These are phyloP conservation scores for Tuber melanosporum DNA, from an alignment of 495 filamentous ascomycete genomes.

Conservation along the genomic window DNA sequence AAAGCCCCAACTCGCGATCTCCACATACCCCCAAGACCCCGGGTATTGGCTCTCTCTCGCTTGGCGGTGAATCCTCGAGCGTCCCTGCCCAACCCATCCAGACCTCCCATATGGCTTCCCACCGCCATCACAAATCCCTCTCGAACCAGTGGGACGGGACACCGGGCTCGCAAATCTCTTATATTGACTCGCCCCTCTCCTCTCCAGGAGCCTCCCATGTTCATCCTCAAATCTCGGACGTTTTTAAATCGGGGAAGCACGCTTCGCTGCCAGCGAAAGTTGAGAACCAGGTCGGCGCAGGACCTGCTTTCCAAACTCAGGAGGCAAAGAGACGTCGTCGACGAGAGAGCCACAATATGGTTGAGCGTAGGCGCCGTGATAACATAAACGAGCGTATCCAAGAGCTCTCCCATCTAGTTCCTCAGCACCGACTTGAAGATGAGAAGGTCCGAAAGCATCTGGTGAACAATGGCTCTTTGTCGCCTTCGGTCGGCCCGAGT, in stretches of 20 bases:
- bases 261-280: conserved; percentile 66
- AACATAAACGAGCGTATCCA: conserved; percentile 99
- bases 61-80: conserved; percentile 61
- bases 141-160: conserved; percentile 66
- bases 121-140: conserved; percentile 59
- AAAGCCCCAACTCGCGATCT: conserved; percentile 39
- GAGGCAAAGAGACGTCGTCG: conserved; percentile 87
- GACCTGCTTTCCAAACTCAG: conserved; percentile 57
- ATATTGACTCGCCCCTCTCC: conserved; percentile 62
- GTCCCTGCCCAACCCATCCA: conserved; percentile 60
- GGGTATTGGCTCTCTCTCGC: conserved; percentile 52
- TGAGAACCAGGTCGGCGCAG: conserved; percentile 49
- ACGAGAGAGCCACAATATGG: conserved; percentile 90
- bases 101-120: conserved; percentile 47
- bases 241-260: conserved; percentile 62
- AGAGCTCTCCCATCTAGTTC: conserved; percentile 87
- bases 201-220: conserved; percentile 52
- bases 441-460: conserved; percentile 94
- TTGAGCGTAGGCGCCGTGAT: conserved; percentile 87
- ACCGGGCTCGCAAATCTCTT: conserved; percentile 59
- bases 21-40: conserved; percentile 45
- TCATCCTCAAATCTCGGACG: conserved; percentile 62
- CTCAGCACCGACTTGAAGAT: conserved; percentile 86
- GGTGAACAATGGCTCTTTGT: conserved; percentile 78
- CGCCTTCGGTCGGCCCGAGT: conserved; percentile 61